A percentile compares a stretch with the other conserved stretches of the same genome.
phyloP scores from a whole-genome alignment of 108 stramenopile species.

The Nitzschia sp. region DNA sequence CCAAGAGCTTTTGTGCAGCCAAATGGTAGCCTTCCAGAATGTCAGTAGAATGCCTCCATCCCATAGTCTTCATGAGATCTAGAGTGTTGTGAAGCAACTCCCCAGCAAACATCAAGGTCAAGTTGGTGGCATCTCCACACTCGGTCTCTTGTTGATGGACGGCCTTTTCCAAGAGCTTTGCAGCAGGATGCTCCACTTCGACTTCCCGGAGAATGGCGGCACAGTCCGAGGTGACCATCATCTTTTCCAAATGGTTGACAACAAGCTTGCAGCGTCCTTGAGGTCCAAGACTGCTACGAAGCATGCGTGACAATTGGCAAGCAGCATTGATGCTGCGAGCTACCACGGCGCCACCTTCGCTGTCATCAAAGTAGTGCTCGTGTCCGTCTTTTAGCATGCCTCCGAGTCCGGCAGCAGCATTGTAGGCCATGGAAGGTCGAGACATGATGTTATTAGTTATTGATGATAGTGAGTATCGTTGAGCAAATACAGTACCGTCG shows the following conservation, averaged over 20 bases:
- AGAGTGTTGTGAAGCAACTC: constrained; percentile 86
- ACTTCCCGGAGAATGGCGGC: constrained; percentile 94
- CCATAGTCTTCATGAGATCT: constrained; percentile 88
- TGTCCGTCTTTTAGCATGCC: constrained; percentile 90
- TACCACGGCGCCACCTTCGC: constrained; percentile 51
- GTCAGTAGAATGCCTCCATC: constrained; percentile 81
- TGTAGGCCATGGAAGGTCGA: constrained; percentile 78
- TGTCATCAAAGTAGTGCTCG: constrained; percentile 57
- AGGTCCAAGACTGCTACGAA: constrained; percentile 93
- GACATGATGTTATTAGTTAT: constrained; percentile 32
- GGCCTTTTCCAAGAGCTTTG: constrained; percentile 92
- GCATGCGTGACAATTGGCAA: constrained; percentile 90
- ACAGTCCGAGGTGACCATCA: constrained; percentile 96
- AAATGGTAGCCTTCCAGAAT: constrained; percentile 87
- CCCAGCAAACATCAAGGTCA: constrained; percentile 91
- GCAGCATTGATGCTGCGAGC: constrained; percentile 95
- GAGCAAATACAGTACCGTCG: neutral
- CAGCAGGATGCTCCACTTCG: constrained; percentile 98
- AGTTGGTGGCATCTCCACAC: constrained; percentile 95
- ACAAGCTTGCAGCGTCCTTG: constrained; percentile 98
- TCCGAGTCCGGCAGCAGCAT: constrained; percentile 79
- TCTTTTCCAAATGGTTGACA: constrained; percentile 98
- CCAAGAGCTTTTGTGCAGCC: constrained; percentile 68
- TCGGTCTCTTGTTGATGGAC: constrained; percentile 92
- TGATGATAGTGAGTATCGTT: neutral